These are phyloP conservation scores for Rubia yunnanensis DNA, from an alignment of 257 asterid genomes.

Conservation along the genomic window DNA sequence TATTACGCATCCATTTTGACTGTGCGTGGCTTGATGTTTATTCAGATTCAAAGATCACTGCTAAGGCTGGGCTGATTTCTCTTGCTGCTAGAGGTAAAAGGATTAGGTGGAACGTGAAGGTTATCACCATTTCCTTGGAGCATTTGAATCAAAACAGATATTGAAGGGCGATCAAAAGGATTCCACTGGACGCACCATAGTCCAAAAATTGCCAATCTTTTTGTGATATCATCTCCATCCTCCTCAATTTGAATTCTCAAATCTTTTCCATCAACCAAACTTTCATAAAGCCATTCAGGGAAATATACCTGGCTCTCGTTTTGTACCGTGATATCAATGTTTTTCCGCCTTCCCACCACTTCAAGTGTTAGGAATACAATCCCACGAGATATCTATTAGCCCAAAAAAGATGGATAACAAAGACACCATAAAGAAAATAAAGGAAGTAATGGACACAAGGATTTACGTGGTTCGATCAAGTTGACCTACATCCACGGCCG, in stretches of 20 bases:
- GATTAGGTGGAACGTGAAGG: not conserved
- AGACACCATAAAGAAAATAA: too few relatives aligned
- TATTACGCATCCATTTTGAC: too few relatives aligned
- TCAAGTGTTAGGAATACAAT: too few relatives aligned
- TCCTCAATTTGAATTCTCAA: not conserved
- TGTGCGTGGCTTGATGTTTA: too few relatives aligned
- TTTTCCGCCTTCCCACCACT: constrained; percentile 1
- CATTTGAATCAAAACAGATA: not conserved
- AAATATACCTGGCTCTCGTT: not conserved
- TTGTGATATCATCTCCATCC: not conserved
- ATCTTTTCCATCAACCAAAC: not conserved
- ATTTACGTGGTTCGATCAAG: too few relatives aligned
- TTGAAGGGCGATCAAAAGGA: not conserved
- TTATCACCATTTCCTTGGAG: not conserved
- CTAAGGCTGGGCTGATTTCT: not conserved
- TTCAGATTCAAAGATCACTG: not conserved
- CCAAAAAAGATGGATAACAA: too few relatives aligned
- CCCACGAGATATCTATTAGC: too few relatives aligned
- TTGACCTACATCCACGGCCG: too few relatives aligned
- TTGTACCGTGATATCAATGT: not conserved
- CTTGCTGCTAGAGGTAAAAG: not conserved
- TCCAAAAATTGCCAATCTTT: not conserved
- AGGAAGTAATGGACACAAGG: too few relatives aligned
- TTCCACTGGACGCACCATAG: not conserved
- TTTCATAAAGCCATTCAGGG: not conserved